Evolutionary conservation across 1,284 basidiomycete genomes (phyloP), one percentile per base, ranked within the genome.

Genomic region (Cryptococcus floricola): DNA sequence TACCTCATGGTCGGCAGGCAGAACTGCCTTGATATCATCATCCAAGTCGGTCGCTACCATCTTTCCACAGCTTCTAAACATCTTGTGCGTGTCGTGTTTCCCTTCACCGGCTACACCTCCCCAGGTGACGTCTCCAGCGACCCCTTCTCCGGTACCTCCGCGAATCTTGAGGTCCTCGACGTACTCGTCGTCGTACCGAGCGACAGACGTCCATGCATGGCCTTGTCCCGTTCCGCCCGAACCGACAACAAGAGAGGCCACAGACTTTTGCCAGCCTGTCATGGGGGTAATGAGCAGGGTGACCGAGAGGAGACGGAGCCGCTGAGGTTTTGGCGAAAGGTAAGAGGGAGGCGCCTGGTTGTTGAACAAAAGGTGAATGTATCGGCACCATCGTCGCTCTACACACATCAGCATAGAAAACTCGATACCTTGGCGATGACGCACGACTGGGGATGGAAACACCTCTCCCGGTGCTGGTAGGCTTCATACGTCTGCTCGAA

Each of bases 171-270:
- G 77, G 38, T 80, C 74, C 4, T 82, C 79, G 3, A 89, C 82
- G 23, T 89, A 79, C 2, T 74, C 78, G 58, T 90, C 88, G 59
- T 86, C 83, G 65, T 91, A 91, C 56, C 87, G 78, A 16, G 87
- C 85, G n/a, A 91, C 76, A 16, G 85, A 87, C 6, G 81, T 84
- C 87, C 88, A 90, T 4, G 89, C 79, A 42, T 81, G 81, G 25
- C 80, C 80, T 50, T 63, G 55, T 3, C 67, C 66, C 1, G 58
- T 54, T 6, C 57, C 61, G 10, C 57, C 56, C 19, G 59, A 52
- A 2, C 63, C 58, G 3, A 71, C 58, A 2, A 73, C 50, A 5
- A 71, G 59, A 8, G 65, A 64, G 6, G 69, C 60, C n/a, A 72
- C 54, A 6, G 69, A 66, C 52, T 67, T 67, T 41, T 71, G 65